Conservation (phyloP, 1,284 basidiomycete genomes). For the Irpex sp. region DNA sequence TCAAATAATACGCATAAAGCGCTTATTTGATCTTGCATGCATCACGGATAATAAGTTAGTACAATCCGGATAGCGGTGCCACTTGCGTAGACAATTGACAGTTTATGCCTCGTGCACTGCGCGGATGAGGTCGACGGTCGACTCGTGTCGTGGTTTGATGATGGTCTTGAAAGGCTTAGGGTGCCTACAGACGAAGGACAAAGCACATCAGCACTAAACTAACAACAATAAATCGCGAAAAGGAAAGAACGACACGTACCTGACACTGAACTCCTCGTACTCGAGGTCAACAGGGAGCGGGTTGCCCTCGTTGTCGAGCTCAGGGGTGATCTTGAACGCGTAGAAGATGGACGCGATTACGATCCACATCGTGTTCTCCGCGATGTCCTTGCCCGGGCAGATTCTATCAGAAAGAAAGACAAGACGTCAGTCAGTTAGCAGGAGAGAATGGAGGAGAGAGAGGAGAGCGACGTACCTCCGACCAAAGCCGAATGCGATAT, state of each 20-base stretch:
- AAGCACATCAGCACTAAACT: background rate
- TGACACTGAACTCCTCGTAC: constrained; percentile 1
- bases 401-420: background rate
- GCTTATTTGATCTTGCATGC: too few relatives aligned
- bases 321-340: constrained; percentile 15
- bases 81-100: background rate
- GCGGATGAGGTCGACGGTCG: background rate
- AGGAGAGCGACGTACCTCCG: constrained; percentile 6
- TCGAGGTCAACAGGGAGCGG: constrained; percentile 8
- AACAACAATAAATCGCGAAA: background rate
- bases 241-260: background rate
- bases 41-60: background rate
- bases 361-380: constrained; percentile 17
- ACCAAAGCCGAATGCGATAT: constrained; percentile 15
- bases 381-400: constrained; percentile 6
- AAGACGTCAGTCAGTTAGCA: background rate
- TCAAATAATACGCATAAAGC: background rate
- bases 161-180: constrained; percentile 26
- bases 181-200: constrained; percentile 32
- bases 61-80: background rate
- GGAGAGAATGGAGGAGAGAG: background rate
- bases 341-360: constrained; percentile 15
- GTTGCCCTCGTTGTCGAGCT: constrained; percentile 12
- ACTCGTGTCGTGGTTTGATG: constrained; percentile 3
- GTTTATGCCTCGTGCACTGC: background rate